Evolutionary conservation across 2,329 filamentous ascomycete genomes (phyloP).

Genomic region (Xylaria sp.): DNA sequence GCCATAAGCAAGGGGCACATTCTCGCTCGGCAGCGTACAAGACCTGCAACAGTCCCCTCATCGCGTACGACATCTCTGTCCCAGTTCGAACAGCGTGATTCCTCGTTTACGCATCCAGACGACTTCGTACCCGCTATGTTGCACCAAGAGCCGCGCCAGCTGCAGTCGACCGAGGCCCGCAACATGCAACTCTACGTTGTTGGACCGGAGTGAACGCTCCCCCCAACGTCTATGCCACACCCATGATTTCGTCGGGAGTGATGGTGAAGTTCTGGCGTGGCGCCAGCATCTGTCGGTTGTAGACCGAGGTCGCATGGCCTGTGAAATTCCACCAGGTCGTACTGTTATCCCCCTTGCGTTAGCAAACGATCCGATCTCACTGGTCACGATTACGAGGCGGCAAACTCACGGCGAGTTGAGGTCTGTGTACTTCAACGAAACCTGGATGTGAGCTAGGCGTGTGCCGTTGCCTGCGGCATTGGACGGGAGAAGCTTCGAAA

Average conservation of each 20-base stretch:
- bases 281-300: conserved; percentile 25
- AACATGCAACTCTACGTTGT: conserved; percentile 1
- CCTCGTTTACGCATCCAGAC: conserved; percentile 17
- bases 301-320: conserved; percentile 26
- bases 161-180: conserved; percentile 11
- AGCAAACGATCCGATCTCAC: conserved; percentile 9
- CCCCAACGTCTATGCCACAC: conserved; percentile 24
- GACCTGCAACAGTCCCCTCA: neutral
- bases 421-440: conserved; percentile 31
- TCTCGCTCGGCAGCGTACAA: conserved; percentile 1
- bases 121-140: conserved; percentile 8
- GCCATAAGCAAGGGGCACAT: neutral
- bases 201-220: conserved; percentile 1
- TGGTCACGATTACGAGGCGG: conserved; percentile 5
- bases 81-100: conserved; percentile 3
- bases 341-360: conserved; percentile 14
- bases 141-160: conserved; percentile 14
- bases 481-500: conserved; percentile 29
- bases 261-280: conserved; percentile 30
- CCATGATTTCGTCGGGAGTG: conserved; percentile 27
- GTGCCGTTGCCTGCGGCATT: conserved; percentile 19
- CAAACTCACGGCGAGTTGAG: conserved; percentile 24
- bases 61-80: conserved; percentile 4
- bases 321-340: conserved; percentile 34
- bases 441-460: conserved; percentile 27